These are phyloP conservation scores for Brassica hybrid DNA, from an alignment of 441 rosid species.

Conservation along the genomic window DNA sequence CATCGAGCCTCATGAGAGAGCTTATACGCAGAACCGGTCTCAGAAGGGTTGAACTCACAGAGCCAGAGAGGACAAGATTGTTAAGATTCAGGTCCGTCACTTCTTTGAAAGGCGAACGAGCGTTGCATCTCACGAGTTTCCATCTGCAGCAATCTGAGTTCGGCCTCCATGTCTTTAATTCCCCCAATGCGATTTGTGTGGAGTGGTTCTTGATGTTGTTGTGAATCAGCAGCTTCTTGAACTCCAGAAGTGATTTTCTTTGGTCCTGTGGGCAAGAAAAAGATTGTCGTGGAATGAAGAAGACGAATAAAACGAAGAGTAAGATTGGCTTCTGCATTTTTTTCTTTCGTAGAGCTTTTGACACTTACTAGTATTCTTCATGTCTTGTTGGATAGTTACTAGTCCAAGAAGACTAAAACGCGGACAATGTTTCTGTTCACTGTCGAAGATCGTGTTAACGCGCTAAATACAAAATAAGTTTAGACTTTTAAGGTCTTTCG, in stretches of 20 bases:
- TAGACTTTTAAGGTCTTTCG: too few species aligned
- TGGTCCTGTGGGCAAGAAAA: slow-evolving; percentile 38
- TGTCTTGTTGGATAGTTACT: too few species aligned
- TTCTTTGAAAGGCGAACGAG: slow-evolving; percentile 19
- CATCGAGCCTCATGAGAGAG: slow-evolving; percentile 31
- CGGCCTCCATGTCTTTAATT: slow-evolving; percentile 40
- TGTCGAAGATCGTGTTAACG: too few species aligned
- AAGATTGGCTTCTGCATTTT: slow-evolving; percentile 1
- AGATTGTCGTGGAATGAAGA: background rate
- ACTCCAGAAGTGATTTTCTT: slow-evolving; percentile 40
- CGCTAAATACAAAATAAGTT: too few species aligned
- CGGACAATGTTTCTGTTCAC: too few species aligned
- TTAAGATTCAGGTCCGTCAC: slow-evolving; percentile 30
- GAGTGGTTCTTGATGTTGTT: slow-evolving; percentile 6
- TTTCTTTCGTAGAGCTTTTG: background rate
- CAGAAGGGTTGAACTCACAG: slow-evolving; percentile 33
- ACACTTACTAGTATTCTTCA: too few species aligned
- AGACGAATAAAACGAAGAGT: background rate
- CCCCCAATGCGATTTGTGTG: slow-evolving; percentile 10
- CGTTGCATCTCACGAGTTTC: slow-evolving; percentile 36
- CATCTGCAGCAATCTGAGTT: slow-evolving; percentile 46
- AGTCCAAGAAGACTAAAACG: too few species aligned
- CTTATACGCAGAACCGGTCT: slow-evolving; percentile 35
- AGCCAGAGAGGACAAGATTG: slow-evolving; percentile 24
- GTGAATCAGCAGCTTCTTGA: slow-evolving; percentile 33